phyloP scores from a whole-genome alignment of 768 basidiomycete genomes.

The Leccinum variicolor region DNA sequence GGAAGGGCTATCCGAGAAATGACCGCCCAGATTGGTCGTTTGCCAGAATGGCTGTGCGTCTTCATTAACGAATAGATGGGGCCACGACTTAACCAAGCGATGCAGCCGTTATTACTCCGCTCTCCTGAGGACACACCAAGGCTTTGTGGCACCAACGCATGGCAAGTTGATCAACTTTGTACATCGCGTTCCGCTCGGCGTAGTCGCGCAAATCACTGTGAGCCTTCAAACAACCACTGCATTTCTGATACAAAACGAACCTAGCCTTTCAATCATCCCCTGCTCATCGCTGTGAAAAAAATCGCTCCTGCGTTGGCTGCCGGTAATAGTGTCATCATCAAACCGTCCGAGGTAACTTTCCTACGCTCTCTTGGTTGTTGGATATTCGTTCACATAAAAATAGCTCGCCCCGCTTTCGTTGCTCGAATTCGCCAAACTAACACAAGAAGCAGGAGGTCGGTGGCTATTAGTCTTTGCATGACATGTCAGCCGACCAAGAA shows the following conservation, averaged over 20 bases:
- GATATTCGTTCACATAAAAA: background rate
- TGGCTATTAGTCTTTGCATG: background rate
- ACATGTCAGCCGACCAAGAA: background rate
- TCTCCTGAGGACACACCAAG: constrained; percentile 64
- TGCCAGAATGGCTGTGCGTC: constrained; percentile 85
- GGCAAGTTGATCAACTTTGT: constrained; percentile 80
- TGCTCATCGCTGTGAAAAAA: constrained; percentile 88
- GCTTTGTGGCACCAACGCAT: constrained; percentile 72
- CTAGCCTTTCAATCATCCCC: constrained; percentile 85
- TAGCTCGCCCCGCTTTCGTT: constrained; percentile 78
- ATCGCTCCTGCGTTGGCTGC: constrained; percentile 83
- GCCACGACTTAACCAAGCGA: constrained; percentile 1
- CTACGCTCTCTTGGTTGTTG: background rate
- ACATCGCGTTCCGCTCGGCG: constrained; percentile 75
- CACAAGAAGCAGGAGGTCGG: constrained; percentile 63
- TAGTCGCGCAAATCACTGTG: constrained; percentile 87
- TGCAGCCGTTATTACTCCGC: constrained; percentile 75
- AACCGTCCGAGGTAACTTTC: constrained; percentile 65
- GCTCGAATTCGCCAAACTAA: constrained; percentile 69
- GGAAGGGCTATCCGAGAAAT: constrained; percentile 83
- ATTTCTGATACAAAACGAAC: background rate
- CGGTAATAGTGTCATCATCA: constrained; percentile 80
- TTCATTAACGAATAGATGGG: background rate
- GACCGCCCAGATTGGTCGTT: constrained; percentile 68
- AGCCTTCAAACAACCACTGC: constrained; percentile 13